phyloP scores from a whole-genome alignment of 2,329 filamentous ascomycete genomes.

The Exophiala bonariae region DNA sequence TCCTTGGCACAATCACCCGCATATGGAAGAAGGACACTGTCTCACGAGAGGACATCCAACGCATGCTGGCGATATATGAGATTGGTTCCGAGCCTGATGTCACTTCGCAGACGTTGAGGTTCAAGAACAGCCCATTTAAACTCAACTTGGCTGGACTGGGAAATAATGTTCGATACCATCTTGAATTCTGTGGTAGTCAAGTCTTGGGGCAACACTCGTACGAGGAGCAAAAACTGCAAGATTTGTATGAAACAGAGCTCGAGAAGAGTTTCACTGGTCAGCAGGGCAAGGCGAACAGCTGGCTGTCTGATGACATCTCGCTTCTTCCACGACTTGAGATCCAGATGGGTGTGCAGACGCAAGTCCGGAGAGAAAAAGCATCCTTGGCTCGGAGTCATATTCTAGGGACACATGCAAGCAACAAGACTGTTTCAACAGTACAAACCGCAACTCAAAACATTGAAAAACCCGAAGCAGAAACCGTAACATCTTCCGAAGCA shows the following conservation, averaged over 20 bases:
- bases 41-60: constrained; percentile 63
- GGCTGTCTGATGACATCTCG: constrained; percentile 33
- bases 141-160: constrained; percentile 43
- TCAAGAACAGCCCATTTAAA: constrained; percentile 36
- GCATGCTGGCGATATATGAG: constrained; percentile 64
- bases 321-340: constrained; percentile 37
- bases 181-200: constrained; percentile 19
- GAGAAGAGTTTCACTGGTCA: constrained; percentile 42
- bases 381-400: constrained; percentile 21
- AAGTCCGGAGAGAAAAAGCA: constrained; percentile 22
- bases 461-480: neutral
- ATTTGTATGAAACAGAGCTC: constrained; percentile 51
- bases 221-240: constrained; percentile 50
- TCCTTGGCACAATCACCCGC: constrained; percentile 64
- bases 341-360: constrained; percentile 22
- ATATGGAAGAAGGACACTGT: constrained; percentile 73
- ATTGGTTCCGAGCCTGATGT: neutral
- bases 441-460: constrained; percentile 11
- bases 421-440: constrained; percentile 10
- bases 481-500: constrained; percentile 19
- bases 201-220: constrained; percentile 25
- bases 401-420: constrained; percentile 12
- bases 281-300: constrained; percentile 35
- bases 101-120: constrained; percentile 9
- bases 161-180: constrained; percentile 23